Conservation (phyloP, 2,329 filamentous ascomycete genomes). For the Fusarium bactridioides region DNA sequence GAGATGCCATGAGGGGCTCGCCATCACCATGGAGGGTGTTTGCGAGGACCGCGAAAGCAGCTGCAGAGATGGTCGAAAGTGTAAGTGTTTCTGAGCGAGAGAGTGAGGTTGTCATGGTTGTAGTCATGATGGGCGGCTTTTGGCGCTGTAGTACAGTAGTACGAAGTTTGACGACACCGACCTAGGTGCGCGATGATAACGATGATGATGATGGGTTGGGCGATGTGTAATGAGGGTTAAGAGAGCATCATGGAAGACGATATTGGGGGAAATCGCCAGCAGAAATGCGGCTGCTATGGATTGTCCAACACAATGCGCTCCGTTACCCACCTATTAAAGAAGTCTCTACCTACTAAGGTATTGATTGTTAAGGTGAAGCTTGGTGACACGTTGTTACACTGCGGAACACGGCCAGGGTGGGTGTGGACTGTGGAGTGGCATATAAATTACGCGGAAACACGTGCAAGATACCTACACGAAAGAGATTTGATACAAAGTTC, state of each 20-base stretch:
- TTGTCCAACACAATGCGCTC: background rate
- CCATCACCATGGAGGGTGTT: slow-evolving; percentile 87
- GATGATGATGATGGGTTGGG: background rate
- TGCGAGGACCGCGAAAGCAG: slow-evolving; percentile 75
- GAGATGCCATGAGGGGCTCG: slow-evolving; percentile 85
- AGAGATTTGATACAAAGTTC: background rate
- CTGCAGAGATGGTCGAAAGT: slow-evolving; percentile 70
- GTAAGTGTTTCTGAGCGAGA: slow-evolving; percentile 61
- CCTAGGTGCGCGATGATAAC: background rate
- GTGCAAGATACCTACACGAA: slow-evolving; percentile 15
- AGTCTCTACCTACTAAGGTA: background rate
- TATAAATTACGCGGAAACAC: slow-evolving; percentile 29
- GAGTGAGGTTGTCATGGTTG: slow-evolving; percentile 50
- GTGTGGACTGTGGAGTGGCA: slow-evolving; percentile 28
- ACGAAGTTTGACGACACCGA: background rate
- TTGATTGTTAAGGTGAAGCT: slow-evolving; percentile 9
- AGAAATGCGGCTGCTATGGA: background rate
- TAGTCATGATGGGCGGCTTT: slow-evolving; percentile 38
- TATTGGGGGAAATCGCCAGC: background rate
- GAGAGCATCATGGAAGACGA: slow-evolving; percentile 22
- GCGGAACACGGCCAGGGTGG: slow-evolving; percentile 18
- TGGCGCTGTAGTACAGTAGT: background rate
- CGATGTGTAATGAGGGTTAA: background rate
- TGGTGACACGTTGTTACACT: slow-evolving; percentile 37
- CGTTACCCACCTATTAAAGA: background rate